A percentile compares a stretch with the other conserved stretches of the same genome.
Conservation (phyloP, 2,329 filamentous ascomycete genomes). For the Cercospora sojina region DNA sequence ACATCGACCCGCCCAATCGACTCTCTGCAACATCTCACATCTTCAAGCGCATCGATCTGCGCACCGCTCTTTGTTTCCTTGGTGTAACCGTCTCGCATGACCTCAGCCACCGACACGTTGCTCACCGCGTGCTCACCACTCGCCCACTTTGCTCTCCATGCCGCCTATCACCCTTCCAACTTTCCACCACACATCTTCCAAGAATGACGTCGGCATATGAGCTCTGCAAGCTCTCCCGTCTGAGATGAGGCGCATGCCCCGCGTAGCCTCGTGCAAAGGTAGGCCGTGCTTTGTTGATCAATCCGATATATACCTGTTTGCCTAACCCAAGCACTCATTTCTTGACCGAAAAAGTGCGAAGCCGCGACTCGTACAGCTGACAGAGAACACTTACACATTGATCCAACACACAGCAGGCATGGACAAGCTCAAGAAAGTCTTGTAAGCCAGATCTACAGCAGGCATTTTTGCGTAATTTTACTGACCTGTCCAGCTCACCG, state of each 20-base stretch:
- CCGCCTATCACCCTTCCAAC: background rate
- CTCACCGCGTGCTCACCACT: conserved; percentile 5
- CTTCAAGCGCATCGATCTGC: background rate
- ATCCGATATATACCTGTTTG: background rate
- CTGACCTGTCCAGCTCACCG: conserved; percentile 27
- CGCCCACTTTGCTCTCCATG: background rate
- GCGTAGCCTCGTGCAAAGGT: conserved; percentile 6
- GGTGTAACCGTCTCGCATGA: conserved; percentile 2
- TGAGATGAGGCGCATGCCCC: conserved; percentile 6
- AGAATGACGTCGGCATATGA: conserved; percentile 11
- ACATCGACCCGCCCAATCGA: background rate
- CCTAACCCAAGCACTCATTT: background rate
- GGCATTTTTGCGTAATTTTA: background rate
- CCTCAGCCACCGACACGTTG: conserved; percentile 16
- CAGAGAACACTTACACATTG: background rate
- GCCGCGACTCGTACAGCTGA: background rate
- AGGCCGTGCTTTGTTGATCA: conserved; percentile 8
- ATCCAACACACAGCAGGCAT: conserved; percentile 30
- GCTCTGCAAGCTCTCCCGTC: conserved; percentile 1
- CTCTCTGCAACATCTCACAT: background rate
- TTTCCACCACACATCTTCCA: background rate
- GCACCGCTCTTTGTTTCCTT: conserved; percentile 5
- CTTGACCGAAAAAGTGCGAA: background rate
- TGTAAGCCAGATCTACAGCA: conserved; percentile 35
- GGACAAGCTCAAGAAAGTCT: conserved; percentile 48